These are phyloP conservation scores for Salix purpurea DNA, from an alignment of 345 rosid species.

Conservation along the genomic window DNA sequence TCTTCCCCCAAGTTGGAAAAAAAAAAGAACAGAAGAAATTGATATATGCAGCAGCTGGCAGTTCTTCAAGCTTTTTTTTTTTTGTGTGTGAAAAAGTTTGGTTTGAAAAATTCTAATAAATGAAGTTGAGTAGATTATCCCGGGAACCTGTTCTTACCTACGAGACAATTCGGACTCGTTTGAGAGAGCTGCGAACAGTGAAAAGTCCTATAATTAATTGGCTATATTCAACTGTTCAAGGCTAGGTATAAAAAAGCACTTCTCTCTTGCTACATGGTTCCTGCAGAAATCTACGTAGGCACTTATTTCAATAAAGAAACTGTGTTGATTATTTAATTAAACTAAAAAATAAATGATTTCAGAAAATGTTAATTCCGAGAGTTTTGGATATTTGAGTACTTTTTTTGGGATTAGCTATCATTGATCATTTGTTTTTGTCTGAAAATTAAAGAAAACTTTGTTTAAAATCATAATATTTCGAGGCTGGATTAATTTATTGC, in stretches of 20 bases:
- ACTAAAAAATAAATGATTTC: background rate
- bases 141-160: slow-evolving; percentile 1
- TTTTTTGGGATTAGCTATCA: background rate
- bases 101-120: background rate
- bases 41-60: background rate
- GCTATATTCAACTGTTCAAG: background rate
- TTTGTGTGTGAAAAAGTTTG: background rate
- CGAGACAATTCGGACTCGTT: background rate
- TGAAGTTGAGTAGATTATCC: background rate
- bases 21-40: background rate
- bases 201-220: background rate
- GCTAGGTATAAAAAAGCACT: background rate
- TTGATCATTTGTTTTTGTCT: background rate
- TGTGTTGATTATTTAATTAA: background rate
- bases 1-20: background rate
- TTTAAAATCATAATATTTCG: background rate
- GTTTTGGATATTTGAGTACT: background rate
- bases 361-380: no score
- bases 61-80: background rate
- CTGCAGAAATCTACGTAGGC: background rate
- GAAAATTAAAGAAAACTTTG: background rate
- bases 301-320: slow-evolving; percentile 7
- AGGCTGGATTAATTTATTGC: background rate
- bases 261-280: background rate
- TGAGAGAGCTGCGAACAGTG: background rate